phyloP scores from a whole-genome alignment of 2,329 filamentous ascomycete genomes.

The Neocucurbitaria cava region DNA sequence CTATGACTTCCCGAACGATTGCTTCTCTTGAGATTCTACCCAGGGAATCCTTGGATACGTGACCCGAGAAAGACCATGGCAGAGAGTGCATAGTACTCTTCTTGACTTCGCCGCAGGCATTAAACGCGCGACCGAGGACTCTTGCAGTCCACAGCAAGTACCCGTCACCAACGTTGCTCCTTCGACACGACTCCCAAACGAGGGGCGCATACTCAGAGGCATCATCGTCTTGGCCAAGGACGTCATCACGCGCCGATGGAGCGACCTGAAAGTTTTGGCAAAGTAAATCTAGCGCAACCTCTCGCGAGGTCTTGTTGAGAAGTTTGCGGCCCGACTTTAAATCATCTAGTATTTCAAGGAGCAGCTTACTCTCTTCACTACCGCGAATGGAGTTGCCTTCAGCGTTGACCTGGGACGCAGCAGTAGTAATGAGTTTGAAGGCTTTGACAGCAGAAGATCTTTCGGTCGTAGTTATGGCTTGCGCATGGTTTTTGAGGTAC shows the following conservation, averaged over 20 bases:
- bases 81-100: slow-evolving; percentile 26
- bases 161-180: slow-evolving; percentile 66
- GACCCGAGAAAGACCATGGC: slow-evolving; percentile 33
- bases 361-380: slow-evolving; percentile 78
- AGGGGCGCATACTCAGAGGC: slow-evolving; percentile 68
- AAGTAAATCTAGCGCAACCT: slow-evolving; percentile 74
- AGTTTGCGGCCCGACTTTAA: slow-evolving; percentile 67
- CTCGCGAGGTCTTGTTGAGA: slow-evolving; percentile 72
- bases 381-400: slow-evolving; percentile 73
- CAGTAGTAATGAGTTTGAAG: slow-evolving; percentile 72
- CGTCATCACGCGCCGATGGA: slow-evolving; percentile 65
- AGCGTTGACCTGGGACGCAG: slow-evolving; percentile 71
- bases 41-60: slow-evolving; percentile 27
- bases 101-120: slow-evolving; percentile 71
- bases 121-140: slow-evolving; percentile 79
- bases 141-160: slow-evolving; percentile 87
- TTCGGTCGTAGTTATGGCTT: slow-evolving; percentile 26
- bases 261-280: slow-evolving; percentile 76
- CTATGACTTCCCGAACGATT: slow-evolving; percentile 47
- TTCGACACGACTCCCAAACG: slow-evolving; percentile 78
- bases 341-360: slow-evolving; percentile 82
- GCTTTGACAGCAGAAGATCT: slow-evolving; percentile 52
- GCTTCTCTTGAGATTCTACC: slow-evolving; percentile 40
- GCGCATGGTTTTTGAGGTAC: slow-evolving; percentile 66
- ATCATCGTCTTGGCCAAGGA: slow-evolving; percentile 71